Evolutionary conservation across 176 grass and related monocot genomes (phyloP), one percentile per base, ranked within the genome.

Genomic region (Rhipidocladum racemiflorum): DNA sequence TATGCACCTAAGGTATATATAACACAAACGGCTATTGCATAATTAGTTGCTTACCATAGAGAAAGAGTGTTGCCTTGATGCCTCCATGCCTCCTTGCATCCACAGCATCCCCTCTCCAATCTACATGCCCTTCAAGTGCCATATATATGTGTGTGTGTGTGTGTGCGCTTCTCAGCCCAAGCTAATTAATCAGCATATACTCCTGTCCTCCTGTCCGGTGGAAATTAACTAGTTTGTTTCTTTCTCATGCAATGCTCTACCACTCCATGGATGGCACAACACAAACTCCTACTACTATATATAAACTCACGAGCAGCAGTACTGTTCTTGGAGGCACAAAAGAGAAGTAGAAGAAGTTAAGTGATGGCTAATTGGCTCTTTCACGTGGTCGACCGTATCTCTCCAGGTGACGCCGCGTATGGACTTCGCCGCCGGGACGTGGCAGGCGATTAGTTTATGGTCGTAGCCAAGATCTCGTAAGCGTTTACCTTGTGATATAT

Each of bases 81-180:
- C 86, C 66, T 63, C 85, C 85, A 72, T 87, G 90, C 75, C 43
- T 92, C 45, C 65, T 86, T 34, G 36, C 79, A 45, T 83, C 55
- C 43, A 45, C 79, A 32, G 72, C 73, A 71, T 83, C 77, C 32
- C 86, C 79, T 71, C 79, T 83, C 79, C 86, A 83, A 27, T 87
- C 79, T 27, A 77, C 65, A 44, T 43, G 54, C 43, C 45, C 24
- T 44, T 70, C 85, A 53, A 4, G 39, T 7, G 72, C 61, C 85
- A 87, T 87, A 5, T 27, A 28, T 20, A 8, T 7, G 81, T 86
- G 2, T 25, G 20, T 18, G 12, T 27, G 21, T 20, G 8, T 7
- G 81, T 86, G 2, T 25, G 20, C 13, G 12, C 36, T 11, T 43
- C 40, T 43, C 40, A 43, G 40, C 2, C 40, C 40, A 43, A 30